phyloP scores from a whole-genome alignment of 257 asterid species.

The Rhazya stricta region DNA sequence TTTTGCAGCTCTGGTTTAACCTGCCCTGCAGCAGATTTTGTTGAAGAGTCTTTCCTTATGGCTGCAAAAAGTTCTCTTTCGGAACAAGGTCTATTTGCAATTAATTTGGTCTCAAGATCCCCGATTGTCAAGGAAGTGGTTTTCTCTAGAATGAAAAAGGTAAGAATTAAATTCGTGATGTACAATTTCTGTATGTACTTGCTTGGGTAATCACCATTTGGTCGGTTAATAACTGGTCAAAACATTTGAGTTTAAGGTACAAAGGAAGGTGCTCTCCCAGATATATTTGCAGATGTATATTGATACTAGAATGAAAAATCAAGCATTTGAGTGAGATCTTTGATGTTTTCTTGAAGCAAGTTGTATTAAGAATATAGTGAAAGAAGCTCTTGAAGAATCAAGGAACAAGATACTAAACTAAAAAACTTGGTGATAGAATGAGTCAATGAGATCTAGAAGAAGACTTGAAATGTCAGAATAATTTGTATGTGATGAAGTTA shows the following conservation, averaged over 20 bases:
- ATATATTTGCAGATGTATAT: neutral
- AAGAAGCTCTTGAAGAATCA: neutral
- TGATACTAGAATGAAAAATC: neutral
- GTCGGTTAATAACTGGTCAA: neutral
- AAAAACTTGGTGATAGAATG: neutral
- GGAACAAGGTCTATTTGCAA: constrained; percentile 64
- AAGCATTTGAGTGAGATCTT: neutral
- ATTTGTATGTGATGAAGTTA: neutral
- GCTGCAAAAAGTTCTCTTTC: constrained; percentile 62
- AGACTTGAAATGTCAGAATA: neutral
- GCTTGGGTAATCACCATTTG: neutral
- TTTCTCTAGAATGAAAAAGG: constrained; percentile 62
- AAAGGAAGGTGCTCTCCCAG: neutral
- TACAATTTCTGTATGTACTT: neutral
- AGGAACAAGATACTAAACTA: neutral
- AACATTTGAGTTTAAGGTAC: neutral
- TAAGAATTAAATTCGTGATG: constrained; percentile 24
- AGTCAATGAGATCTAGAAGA: neutral
- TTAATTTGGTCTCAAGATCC: constrained; percentile 90
- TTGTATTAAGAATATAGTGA: neutral
- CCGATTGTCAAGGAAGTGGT: constrained; percentile 49
- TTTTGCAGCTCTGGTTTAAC: constrained; percentile 77
- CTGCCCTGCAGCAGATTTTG: constrained; percentile 76
- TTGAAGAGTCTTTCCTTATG: constrained; percentile 71
- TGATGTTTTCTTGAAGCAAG: neutral